Base-by-base conservation (phyloP, 192 early-diverging fungal genomes). In the Coemansia sp. region DNA sequence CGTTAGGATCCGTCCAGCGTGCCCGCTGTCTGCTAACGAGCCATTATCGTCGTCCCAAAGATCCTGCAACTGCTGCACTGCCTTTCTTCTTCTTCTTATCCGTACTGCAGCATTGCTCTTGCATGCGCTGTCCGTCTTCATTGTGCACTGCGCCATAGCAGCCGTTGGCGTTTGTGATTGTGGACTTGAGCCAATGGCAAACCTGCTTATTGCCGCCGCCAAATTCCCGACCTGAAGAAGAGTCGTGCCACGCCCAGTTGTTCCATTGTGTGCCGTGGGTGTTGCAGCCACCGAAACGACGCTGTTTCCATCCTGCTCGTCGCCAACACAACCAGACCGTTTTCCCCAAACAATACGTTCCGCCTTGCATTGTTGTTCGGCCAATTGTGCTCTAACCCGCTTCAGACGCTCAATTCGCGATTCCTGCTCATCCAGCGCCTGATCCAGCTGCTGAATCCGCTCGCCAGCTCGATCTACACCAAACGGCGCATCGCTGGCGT, bases 331-430 rank as follows among this genome's bases (percentile, higher is more conserved):
- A 10, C 9, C 49, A 25, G 49, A 52, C 49, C 49, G 49, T 7
- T 13, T 52, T 52, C 22, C 49, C 22, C 49, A 25, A 23, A 52
- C 49, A 52, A 52, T 52, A 22, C 49, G 49, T 20, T 52, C 49
- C 49, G 49, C 49, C 22, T 25, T 52, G 49, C 49, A 52, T 52
- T 52, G 68, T 58, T 71, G 76, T n/a, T 70, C 77, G 6, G 29
- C 35, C 41, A 79, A 69, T 64, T 67, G 71, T 17, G 65, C 48
- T 3, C 72, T 57, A 15, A 79, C 57, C 4, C 72, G 55, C 52
- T 66, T 46, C 50, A 79, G 71, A 34, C 65, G 40, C 32, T 50
- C 63, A 15, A 80, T 57, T 2, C 73, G 66, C 33, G 55, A 60
- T 0, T 61, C 56, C 69, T 71, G 69, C 66, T 56, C 56, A 0